Evolutionary conservation across 164 flowering plant species (phyloP), one percentile per base, ranked within the genome.

Genomic region (Macadamia tetraphylla): DNA sequence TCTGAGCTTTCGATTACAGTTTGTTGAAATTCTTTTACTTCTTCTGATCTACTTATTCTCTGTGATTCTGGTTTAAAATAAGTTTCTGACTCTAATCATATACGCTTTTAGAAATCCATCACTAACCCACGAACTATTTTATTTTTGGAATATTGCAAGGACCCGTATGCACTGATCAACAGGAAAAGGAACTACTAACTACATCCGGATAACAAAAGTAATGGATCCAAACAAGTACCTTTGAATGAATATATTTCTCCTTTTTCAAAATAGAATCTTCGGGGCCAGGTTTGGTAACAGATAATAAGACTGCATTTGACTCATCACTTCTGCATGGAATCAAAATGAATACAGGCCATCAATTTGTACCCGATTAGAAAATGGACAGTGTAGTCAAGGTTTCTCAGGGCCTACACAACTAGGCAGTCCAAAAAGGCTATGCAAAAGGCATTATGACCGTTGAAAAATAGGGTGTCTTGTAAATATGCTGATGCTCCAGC

Each of bases 231-330:
- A 58, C 18, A 32, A 66, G 61, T 73, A 79, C 84, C 82, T 81
- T 81, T 65, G 79, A 69, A 40, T 81, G 82, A 58, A 81, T 79
- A 67, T 74, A 81, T 66, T 73, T 81, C 70, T 81, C 84, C 70
- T 74, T 81, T 29, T 49, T 57, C 14, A 68, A 62, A 71, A 76
- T 48, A 35, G 81, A 73, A 77, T 89, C 97, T 67, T 68, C 74
- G 17, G 86, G 82, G 48, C 75, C 76, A 62, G 97, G 97, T 78
- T 93, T 93, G 29, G 66, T 72, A 64, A 85, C 62, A 31, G 80
- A 66, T 9, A 65, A 31, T 7, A 55, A 23, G 51, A 63, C 29
- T 60, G 68, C 67, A 68, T 73, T 77, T 67, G 80, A 40, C 15
- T 76, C 76, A 70, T 70, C 77, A 53, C 32, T 60, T 64, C 96